Evolutionary conservation across 116 monocot genomes (phyloP).

Genomic region (Zostera marina): DNA sequence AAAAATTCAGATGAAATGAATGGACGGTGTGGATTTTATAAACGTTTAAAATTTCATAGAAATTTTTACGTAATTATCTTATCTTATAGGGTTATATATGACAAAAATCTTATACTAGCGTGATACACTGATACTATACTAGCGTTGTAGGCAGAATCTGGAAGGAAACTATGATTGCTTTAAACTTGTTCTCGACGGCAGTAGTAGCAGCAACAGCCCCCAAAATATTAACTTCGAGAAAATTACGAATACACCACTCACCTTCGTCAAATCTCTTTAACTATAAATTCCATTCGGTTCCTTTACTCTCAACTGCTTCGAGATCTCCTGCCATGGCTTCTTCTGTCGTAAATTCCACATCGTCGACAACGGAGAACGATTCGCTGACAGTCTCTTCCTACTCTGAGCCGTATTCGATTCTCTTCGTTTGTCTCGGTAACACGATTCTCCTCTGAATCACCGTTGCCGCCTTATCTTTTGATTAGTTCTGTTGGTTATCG

Average conservation of each 20-base stretch:
- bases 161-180: background rate
- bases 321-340: background rate
- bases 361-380: background rate
- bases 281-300: background rate
- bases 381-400: too few relatives aligned
- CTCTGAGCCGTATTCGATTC: constrained; percentile 7
- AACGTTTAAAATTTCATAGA: too few relatives aligned
- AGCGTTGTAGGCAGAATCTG: background rate
- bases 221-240: background rate
- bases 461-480: too few relatives aligned
- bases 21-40: too few relatives aligned
- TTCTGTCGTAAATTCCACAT: background rate
- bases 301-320: background rate
- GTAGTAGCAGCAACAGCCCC: background rate
- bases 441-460: background rate
- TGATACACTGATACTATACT: too few relatives aligned
- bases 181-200: background rate
- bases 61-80: too few relatives aligned
- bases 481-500: background rate
- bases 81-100: too few relatives aligned
- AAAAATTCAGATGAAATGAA: too few relatives aligned
- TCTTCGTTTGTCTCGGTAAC: constrained; percentile 19
- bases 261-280: background rate
- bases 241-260: constrained; percentile 1
- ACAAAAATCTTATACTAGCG: too few relatives aligned